Evolutionary conservation across 371 early-diverging fungal genomes (phyloP).

Genomic region (Mucor mucedo): DNA sequence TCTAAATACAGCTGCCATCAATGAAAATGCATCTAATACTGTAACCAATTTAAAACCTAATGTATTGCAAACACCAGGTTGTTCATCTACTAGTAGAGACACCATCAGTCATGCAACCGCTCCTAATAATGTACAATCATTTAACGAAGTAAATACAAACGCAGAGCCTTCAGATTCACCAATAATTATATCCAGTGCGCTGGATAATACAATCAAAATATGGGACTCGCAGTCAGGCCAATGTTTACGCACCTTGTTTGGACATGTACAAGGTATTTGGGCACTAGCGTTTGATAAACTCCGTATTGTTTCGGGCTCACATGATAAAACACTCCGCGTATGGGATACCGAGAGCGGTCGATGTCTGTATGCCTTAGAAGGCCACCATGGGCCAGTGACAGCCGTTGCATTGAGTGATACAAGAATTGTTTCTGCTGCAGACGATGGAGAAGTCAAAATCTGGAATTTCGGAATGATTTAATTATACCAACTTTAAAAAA

Average conservation of each 20-base stretch:
- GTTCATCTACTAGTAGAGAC: neutral
- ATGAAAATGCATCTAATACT: neutral
- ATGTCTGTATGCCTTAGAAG: constrained; percentile 75
- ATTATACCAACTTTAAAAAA: neutral
- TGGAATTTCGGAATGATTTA: constrained; percentile 70
- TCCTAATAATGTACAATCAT: constrained; percentile 11
- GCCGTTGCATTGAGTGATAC: constrained; percentile 86
- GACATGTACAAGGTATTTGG: constrained; percentile 93
- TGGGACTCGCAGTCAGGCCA: constrained; percentile 82
- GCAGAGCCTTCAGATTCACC: constrained; percentile 35
- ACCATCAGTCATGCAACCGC: neutral
- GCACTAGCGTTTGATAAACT: constrained; percentile 86
- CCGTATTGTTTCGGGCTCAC: constrained; percentile 88
- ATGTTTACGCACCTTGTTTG: constrained; percentile 84
- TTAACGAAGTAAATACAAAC: neutral
- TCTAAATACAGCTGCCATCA: constrained; percentile 21
- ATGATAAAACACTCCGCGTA: constrained; percentile 86
- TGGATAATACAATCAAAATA: constrained; percentile 90
- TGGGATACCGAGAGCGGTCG: constrained; percentile 93
- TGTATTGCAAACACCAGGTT: constrained; percentile 7
- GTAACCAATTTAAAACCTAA: neutral
- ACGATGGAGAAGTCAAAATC: constrained; percentile 80
- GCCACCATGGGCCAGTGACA: constrained; percentile 74
- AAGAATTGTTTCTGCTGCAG: constrained; percentile 81
- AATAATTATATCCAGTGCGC: constrained; percentile 79